phyloP scores from a whole-genome alignment of 495 filamentous ascomycete genomes.

The Parathielavia appendiculata region DNA sequence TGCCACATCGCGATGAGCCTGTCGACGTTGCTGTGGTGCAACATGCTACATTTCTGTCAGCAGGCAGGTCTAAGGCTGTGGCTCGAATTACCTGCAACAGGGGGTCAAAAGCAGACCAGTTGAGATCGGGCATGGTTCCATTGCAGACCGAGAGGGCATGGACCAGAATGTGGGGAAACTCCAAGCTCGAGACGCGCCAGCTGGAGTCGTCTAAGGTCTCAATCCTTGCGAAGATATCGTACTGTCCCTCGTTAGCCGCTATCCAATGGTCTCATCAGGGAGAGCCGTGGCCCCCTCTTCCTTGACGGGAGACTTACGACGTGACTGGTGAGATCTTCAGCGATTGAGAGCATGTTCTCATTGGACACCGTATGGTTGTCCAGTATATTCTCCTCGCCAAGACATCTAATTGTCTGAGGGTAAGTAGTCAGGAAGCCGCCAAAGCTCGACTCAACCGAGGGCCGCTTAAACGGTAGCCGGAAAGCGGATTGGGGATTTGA shows the following conservation, averaged over 20 bases:
- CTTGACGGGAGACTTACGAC: constrained; percentile 26
- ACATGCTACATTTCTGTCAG: constrained; percentile 27
- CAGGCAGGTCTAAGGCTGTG: neutral
- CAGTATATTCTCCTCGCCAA: neutral
- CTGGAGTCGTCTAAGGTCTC: constrained; percentile 22
- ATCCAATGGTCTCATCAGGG: neutral
- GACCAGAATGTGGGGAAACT: constrained; percentile 34
- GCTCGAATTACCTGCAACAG: constrained; percentile 31
- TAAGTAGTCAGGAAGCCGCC: constrained; percentile 18
- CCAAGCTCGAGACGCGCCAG: constrained; percentile 30
- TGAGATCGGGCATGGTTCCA: constrained; percentile 30
- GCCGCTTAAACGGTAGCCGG: constrained; percentile 36
- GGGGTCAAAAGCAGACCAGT: constrained; percentile 35
- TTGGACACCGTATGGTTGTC: constrained; percentile 29
- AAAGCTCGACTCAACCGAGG: constrained; percentile 25
- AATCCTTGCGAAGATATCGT: constrained; percentile 33
- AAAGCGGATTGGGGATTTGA: constrained; percentile 34
- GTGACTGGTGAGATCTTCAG: constrained; percentile 23
- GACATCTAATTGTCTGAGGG: constrained; percentile 28
- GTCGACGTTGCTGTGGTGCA: constrained; percentile 46
- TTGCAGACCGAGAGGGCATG: constrained; percentile 32
- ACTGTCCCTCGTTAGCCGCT: constrained; percentile 26
- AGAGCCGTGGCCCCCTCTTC: neutral
- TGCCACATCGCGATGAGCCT: constrained; percentile 45
- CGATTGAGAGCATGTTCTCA: constrained; percentile 12